Evolutionary conservation across 805 yeast genomes (phyloP), one percentile per base, ranked within the genome.

Genomic region (Kazachstania africana): DNA sequence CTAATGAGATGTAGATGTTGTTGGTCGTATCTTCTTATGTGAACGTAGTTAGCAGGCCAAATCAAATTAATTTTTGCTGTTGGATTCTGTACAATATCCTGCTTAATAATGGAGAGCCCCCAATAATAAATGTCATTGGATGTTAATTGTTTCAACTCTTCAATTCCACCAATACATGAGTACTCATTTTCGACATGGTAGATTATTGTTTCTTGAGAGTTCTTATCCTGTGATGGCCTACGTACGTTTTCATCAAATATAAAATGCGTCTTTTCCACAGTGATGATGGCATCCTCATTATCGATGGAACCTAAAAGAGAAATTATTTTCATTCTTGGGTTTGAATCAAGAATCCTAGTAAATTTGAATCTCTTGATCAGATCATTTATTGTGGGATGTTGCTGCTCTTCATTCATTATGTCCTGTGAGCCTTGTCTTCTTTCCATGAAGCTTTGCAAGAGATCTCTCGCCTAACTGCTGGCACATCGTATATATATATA

Each of bases 1-100:
- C 57, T 50, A 3, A 91, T 65, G 45, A 78, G 54, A 42, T 75
- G 83, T 19, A 51, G 44, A 9, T 53, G 56, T 40, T 78, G 83
- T 9, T 54, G 60, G 12, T 70, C 63, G 51, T 72, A 84, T 57
- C 88, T 91, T 29, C 66, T 66, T 28, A 91, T 72, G 50, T 91
- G 97, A 3, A 75, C 69, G 30, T 72, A 75, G 0, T 95, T 78
- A 1, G 97, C 97, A 1, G 98, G 98, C 51, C 71, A 84, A 17
- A 87, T 75, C 34, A 88, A 45, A 43, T 78, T 84, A 35, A 83
- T 44, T 47, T 87, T 85, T 12, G 77, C 76, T 1, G 74, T 66
- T 1, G 93, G 82, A 4, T 44, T 44, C 0, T 44, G 40, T 0
- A 58, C 60, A n/a, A 72, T 37, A 29, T 66, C 60, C 39, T 72